Evolutionary conservation across 176 grass and related monocot species (phyloP).

Genomic region (Triticum turgidum): DNA sequence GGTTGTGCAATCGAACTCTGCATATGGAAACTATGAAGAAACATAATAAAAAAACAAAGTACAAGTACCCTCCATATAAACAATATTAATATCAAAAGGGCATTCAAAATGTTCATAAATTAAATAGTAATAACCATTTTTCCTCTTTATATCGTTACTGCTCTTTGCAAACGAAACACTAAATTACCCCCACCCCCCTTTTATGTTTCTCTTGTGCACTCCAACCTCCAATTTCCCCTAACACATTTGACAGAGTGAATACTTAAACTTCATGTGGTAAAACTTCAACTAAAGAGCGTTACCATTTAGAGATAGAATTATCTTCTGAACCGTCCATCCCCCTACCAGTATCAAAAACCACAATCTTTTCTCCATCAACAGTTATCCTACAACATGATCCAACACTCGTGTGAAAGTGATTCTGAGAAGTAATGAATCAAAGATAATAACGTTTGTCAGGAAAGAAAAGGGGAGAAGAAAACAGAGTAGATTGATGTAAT

Average conservation of each 20-base stretch:
- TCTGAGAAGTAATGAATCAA: background rate
- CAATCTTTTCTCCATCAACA: constrained; percentile 38
- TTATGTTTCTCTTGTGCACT: background rate
- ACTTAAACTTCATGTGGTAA: background rate
- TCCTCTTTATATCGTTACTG: background rate
- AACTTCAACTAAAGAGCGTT: constrained; percentile 5
- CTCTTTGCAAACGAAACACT: background rate
- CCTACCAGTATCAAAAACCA: constrained; percentile 54
- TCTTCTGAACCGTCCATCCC: constrained; percentile 60
- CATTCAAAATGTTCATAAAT: background rate
- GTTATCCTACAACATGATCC: constrained; percentile 46
- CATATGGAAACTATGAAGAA: background rate
- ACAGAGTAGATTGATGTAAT: background rate
- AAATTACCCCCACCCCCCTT: background rate
- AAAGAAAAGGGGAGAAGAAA: background rate
- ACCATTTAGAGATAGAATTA: constrained; percentile 64
- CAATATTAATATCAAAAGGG: background rate
- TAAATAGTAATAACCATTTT: background rate
- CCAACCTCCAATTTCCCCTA: background rate
- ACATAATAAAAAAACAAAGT: background rate
- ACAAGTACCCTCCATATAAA: background rate
- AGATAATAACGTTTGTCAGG: background rate
- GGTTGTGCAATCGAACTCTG: background rate
- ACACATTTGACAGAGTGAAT: constrained; percentile 10
- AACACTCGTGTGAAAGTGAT: background rate